These are phyloP conservation scores for Lactuca sativa DNA, from an alignment of 129 eudicot genomes.

Conservation along the genomic window DNA sequence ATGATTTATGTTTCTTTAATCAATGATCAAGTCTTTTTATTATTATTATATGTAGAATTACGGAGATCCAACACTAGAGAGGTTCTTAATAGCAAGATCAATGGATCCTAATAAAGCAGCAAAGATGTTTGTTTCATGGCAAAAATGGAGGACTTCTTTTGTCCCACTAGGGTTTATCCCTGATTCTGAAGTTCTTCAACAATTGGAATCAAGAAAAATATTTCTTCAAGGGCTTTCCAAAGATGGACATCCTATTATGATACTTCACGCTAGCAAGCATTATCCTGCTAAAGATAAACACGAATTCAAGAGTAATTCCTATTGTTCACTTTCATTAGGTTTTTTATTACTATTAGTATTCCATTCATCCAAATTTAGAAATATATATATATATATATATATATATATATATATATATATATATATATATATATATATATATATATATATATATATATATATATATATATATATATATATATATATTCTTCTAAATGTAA, in stretches of 20 bases:
- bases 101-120: constrained; percentile 52
- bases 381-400: too few species aligned
- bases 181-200: constrained; percentile 46
- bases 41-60: constrained; percentile 26
- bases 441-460: too few species aligned
- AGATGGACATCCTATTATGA: constrained; percentile 37
- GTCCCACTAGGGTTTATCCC: constrained; percentile 46
- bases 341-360: neutral
- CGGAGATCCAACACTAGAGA: constrained; percentile 45
- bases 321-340: neutral
- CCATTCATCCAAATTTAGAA: neutral
- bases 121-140: constrained; percentile 57
- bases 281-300: constrained; percentile 40
- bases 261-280: constrained; percentile 40
- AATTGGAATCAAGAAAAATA: constrained; percentile 29
- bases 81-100: constrained; percentile 60
- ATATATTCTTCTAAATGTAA: neutral
- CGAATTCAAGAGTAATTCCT: constrained; percentile 47
- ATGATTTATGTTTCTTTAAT: neutral
- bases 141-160: constrained; percentile 48
- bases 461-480: too few species aligned
- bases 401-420: too few species aligned
- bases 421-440: too few species aligned
- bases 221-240: constrained; percentile 45
- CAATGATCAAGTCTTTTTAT: neutral